Conservation (phyloP, 2,329 filamentous ascomycete genomes). For the Ambrosiella beaveri region DNA sequence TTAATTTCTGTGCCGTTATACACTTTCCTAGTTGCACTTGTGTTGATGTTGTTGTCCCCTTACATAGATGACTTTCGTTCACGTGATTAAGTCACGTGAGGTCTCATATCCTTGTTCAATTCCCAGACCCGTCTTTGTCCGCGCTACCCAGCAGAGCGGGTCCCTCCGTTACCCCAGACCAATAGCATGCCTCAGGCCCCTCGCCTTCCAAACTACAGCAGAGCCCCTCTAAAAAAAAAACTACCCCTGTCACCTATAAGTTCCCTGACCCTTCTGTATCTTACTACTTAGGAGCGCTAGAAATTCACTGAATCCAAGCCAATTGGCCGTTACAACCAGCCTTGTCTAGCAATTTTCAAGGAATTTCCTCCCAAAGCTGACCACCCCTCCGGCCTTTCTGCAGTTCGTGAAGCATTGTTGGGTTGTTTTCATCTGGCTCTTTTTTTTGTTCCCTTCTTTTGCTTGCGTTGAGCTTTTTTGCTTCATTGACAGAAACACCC, state of each 20-base stretch:
- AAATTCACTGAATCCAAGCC: too few relatives aligned
- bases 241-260: too few relatives aligned
- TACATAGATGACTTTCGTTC: too few relatives aligned
- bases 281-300: too few relatives aligned
- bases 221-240: neutral
- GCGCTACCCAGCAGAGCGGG: slow-evolving; percentile 3
- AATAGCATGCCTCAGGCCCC: slow-evolving; percentile 5
- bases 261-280: too few relatives aligned
- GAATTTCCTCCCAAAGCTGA: neutral
- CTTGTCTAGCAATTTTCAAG: too few relatives aligned
- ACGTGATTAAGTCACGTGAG: neutral
- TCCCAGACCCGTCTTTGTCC: slow-evolving; percentile 10
- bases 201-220: neutral
- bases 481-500: neutral
- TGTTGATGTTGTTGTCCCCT: too few relatives aligned
- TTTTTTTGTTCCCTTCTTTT: neutral
- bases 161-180: neutral
- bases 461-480: neutral
- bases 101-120: neutral
- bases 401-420: too few relatives aligned
- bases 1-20: too few relatives aligned
- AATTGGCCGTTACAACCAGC: too few relatives aligned
- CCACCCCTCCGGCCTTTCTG: neutral
- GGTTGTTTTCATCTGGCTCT: too few relatives aligned
- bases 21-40: too few relatives aligned